Evolutionary conservation across 1,139 yeast species (phyloP).

Genomic region (Pichia kudriavzevii): DNA sequence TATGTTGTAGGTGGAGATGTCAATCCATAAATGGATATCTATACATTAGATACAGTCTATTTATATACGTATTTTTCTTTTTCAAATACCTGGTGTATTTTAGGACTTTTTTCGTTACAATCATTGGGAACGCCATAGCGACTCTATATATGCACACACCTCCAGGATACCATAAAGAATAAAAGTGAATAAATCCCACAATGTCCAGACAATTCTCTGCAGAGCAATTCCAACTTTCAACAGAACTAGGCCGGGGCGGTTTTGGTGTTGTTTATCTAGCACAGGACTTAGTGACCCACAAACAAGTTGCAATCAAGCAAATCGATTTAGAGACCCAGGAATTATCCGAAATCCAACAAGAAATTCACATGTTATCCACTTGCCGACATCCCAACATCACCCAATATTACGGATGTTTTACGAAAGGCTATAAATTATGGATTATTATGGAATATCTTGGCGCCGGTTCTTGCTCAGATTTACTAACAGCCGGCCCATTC

Average conservation of each 20-base stretch:
- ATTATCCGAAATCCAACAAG: constrained; percentile 71
- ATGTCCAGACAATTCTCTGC: constrained; percentile 29
- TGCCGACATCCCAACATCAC: constrained; percentile 69
- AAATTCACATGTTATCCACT: constrained; percentile 67
- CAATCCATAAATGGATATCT: no score
- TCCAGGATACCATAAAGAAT: neutral
- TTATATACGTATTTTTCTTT: no score
- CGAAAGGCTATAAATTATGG: constrained; percentile 73
- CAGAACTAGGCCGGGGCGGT: constrained; percentile 82
- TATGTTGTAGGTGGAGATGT: no score
- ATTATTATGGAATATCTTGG: constrained; percentile 79
- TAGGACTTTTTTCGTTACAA: no score
- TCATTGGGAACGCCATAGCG: no score
- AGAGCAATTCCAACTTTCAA: constrained; percentile 53
- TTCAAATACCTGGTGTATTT: no score
- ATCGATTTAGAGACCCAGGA: constrained; percentile 74
- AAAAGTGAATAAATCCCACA: neutral
- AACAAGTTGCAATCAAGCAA: constrained; percentile 60
- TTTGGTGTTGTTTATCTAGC: constrained; percentile 85
- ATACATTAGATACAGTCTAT: no score
- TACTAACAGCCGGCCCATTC: constrained; percentile 56
- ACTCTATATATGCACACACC: no score
- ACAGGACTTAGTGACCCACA: constrained; percentile 40
- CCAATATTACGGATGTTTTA: constrained; percentile 71
- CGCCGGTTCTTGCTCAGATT: constrained; percentile 76